Evolutionary conservation across 805 yeast species (phyloP), one percentile per base, ranked within the genome.

Genomic region (Kregervanrija pseudodelftensis): DNA sequence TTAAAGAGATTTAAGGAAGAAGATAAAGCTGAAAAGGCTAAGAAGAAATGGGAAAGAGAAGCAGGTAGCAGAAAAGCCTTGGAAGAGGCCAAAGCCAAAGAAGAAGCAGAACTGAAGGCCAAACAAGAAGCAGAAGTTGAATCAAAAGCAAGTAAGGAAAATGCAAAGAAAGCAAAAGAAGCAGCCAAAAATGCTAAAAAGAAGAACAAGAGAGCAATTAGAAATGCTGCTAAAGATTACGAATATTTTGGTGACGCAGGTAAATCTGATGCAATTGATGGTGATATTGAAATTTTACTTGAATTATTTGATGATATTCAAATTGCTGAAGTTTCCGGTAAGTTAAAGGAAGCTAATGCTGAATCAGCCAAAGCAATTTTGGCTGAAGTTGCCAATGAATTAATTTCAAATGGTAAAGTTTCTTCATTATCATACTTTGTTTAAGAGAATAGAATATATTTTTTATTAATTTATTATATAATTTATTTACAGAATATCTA

Each of bases 61-160:
- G 96, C 98, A 44, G 98, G 96, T 57, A 80, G 95, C 31, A 85
- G 98, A 75, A 82, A 88, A 65, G 98, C 95, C 53, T 96, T 96
- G 50, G 99, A 88, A 68, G 85, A 77, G 62, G 95, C 91, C 41
- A 82, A 85, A 64, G 80, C 79, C 47, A 83, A 82, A 69, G 83
- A 82, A 63, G 96, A 85, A 57, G 95, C 85, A 43, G 98, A 85
- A 59, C 96, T 87, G 60, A 80, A 72, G 53, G 86, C 84, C 55
- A 80, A 80, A 57, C 80, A 78, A 53, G 81, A 79, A 61, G 93
- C 84, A 50, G 95, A 81, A 41, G 90, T 77, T 47, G 84, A 78
- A 49, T 80, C 77, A 30, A 79, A 81, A 50, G 65, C 70, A 42
- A 73, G 78, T 30, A 79, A 79, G 63, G 77, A 72, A 46, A 77